These are phyloP conservation scores for Sequoiadendron giganteum DNA, from an alignment of 75 land plant species.

Conservation along the genomic window DNA sequence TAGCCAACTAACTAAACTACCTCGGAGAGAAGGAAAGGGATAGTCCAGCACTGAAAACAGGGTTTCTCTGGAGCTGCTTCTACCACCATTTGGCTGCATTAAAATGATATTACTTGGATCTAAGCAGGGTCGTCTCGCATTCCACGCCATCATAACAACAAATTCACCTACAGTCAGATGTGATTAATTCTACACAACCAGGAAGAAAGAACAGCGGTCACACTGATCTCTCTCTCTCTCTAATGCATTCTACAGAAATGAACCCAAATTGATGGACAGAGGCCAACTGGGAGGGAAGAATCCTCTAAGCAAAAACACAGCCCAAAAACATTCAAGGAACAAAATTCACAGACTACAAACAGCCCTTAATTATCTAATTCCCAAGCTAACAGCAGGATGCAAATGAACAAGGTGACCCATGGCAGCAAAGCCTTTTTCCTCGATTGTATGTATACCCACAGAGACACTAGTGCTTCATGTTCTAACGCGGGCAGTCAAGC, in stretches of 20 bases:
- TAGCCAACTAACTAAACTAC: not conserved
- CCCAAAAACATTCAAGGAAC: not conserved
- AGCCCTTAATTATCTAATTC: not conserved
- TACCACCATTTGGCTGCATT: not conserved
- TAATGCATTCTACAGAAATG: not conserved
- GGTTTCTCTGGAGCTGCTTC: not conserved
- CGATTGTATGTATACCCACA: not conserved
- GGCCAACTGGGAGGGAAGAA: not conserved
- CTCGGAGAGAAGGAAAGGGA: slow-evolving; percentile 2
- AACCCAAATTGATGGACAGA: not conserved
- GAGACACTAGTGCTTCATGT: no score
- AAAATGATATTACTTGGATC: not conserved
- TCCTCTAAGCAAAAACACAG: not conserved
- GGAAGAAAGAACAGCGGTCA: not conserved
- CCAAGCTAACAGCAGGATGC: not conserved
- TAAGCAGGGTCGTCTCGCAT: not conserved
- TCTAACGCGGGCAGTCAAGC: not conserved
- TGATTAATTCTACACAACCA: no score
- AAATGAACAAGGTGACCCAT: no score
- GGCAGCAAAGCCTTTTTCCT: no score
- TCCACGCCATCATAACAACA: slow-evolving; percentile 1
- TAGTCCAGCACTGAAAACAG: not conserved
- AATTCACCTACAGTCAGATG: not conserved
- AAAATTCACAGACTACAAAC: not conserved
- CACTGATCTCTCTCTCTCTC: not conserved